phyloP scores from a whole-genome alignment of 2,329 filamentous ascomycete species.

The Penicillium psychrosexuale region DNA sequence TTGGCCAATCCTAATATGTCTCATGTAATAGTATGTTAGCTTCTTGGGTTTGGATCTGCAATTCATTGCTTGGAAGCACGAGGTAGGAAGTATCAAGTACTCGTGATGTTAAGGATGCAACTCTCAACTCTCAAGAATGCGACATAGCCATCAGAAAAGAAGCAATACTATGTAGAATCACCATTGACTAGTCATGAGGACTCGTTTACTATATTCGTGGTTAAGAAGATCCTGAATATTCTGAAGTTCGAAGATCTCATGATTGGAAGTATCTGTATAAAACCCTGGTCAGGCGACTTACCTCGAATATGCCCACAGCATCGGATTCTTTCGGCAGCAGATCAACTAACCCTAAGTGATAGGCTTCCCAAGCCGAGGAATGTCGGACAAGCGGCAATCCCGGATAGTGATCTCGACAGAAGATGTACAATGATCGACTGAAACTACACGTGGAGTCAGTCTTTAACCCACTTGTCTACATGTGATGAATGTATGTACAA shows the following conservation, averaged over 20 bases:
- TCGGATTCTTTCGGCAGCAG: not conserved
- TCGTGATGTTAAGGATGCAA: conserved; percentile 1
- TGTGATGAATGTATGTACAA: not conserved
- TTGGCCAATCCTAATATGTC: not conserved
- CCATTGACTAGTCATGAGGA: not conserved
- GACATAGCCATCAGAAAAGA: not conserved
- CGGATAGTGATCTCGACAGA: not conserved
- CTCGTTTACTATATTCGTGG: not conserved
- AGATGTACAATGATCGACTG: not conserved
- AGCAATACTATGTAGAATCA: not conserved
- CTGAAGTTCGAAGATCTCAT: not conserved
- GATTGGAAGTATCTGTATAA: not conserved
- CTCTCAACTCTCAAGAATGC: not conserved
- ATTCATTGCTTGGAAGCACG: not conserved
- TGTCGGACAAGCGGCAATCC: not conserved
- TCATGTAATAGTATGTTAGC: not conserved
- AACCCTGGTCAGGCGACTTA: not conserved
- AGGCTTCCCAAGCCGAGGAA: not conserved
- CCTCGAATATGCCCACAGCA: not conserved
- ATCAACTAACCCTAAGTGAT: not conserved
- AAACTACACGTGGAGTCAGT: not conserved
- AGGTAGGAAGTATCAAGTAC: not conserved
- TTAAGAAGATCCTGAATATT: not conserved
- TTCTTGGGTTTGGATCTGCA: not conserved
- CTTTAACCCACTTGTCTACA: not conserved